Base-by-base conservation (phyloP, 768 basidiomycete species). In the Mycena indigotica region DNA sequence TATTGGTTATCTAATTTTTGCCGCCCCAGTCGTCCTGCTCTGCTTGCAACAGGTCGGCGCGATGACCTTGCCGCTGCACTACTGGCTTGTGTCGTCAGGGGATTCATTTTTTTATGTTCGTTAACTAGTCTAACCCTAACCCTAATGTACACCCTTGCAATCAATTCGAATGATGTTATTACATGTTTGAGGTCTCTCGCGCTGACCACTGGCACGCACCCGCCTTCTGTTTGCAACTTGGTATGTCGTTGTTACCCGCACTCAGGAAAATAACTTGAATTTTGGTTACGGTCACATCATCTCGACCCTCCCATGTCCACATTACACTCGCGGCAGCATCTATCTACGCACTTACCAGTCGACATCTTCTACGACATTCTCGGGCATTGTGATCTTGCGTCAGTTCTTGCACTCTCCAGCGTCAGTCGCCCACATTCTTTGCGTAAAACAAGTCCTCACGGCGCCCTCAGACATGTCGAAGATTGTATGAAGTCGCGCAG, bases 31-130 rank as follows among this genome's bases (percentile, higher is more conserved):
- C 25, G 38, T 28, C 41, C 41, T 53, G 38, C 52, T 53, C 52
- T 53, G 52, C 52, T 53, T 53, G 52, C 52, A 53, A 26, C 38
- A 53, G 39, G 12, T 13, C 38, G 52, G 41, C 52, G 52, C 52
- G 52, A 53, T 53, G 52, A 53, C 52, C 52, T 53, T 53, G 39
- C 39, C 24, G 52, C 52, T 53, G 52, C 52, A 53, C 52, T 53
- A 44, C 52, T 53, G 52, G 39, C 39, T 41, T 44, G 52, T 28
- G 52, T 53, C 26, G 52, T 53, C 52, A 28, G 52, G 52, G 52
- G 52, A 53, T 44, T 26, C 25, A 35, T 21, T 53, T 44, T 53
- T 53, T 53, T 35, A n/a, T 53, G 52, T 8, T 5, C n/a, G 12
- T 38, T n/a, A n/a, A 38, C 35, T n/a, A n/a, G 35, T 12, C 35